These are phyloP conservation scores for Camellia lanceoleosa DNA, from an alignment of 148 eudicot species.

Conservation along the genomic window DNA sequence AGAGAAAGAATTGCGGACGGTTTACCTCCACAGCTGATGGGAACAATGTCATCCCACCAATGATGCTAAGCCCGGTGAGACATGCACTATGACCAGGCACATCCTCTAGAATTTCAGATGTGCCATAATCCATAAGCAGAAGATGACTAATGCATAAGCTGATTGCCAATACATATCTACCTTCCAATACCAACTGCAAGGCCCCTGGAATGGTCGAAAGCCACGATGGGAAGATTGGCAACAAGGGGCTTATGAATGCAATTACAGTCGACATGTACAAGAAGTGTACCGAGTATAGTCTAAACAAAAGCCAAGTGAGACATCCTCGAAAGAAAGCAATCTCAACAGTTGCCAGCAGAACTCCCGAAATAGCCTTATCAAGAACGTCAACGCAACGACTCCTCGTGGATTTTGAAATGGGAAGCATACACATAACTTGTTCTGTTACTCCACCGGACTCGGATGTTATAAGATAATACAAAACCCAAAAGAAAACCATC, in stretches of 20 bases:
- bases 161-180: slow-evolving; percentile 55
- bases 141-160: slow-evolving; percentile 56
- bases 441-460: slow-evolving; percentile 93
- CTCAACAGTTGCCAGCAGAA: slow-evolving; percentile 67
- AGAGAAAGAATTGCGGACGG: not conserved
- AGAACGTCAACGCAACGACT: slow-evolving; percentile 73
- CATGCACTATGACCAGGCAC: slow-evolving; percentile 69
- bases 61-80: slow-evolving; percentile 82
- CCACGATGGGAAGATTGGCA: slow-evolving; percentile 66
- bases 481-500: slow-evolving; percentile 90
- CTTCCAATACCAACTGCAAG: slow-evolving; percentile 67
- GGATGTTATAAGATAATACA: slow-evolving; percentile 88
- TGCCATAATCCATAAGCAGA: slow-evolving; percentile 68
- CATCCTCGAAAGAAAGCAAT: slow-evolving; percentile 82
- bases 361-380: slow-evolving; percentile 73
- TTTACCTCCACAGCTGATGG: slow-evolving; percentile 70
- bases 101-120: slow-evolving; percentile 67
- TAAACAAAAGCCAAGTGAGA: slow-evolving; percentile 82
- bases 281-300: slow-evolving; percentile 73
- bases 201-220: slow-evolving; percentile 73
- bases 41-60: slow-evolving; percentile 89
- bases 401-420: slow-evolving; percentile 59
- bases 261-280: slow-evolving; percentile 77
- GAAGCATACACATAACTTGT: slow-evolving; percentile 79
- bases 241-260: slow-evolving; percentile 67